These are phyloP conservation scores for Trametes maxima DNA, from an alignment of 768 basidiomycete genomes.

Conservation along the genomic window DNA sequence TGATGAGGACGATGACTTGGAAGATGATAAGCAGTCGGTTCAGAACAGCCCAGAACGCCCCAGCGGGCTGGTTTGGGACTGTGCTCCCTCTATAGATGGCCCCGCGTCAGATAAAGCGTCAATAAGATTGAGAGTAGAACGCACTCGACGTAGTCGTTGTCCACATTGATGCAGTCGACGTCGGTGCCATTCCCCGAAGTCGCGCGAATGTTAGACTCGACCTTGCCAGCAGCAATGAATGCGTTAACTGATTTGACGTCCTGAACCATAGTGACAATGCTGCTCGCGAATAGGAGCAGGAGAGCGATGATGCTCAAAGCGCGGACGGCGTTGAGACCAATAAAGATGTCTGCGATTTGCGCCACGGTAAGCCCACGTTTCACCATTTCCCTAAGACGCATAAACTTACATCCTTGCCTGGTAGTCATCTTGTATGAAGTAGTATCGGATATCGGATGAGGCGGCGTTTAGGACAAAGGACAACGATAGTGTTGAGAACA, in stretches of 20 bases:
- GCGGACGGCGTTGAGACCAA: conserved; percentile 78
- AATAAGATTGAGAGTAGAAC: conserved; percentile 28
- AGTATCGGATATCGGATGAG: not conserved
- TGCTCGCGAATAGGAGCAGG: conserved; percentile 38
- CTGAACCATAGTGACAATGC: conserved; percentile 69
- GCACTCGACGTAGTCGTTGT: conserved; percentile 81
- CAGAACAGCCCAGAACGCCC: conserved; percentile 89
- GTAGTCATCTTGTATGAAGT: conserved; percentile 9
- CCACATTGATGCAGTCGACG: conserved; percentile 39
- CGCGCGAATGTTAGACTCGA: conserved; percentile 15
- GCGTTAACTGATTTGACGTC: conserved; percentile 77
- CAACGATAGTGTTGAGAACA: not conserved
- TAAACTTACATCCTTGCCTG: conserved; percentile 22
- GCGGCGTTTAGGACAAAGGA: not conserved
- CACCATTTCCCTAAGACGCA: not conserved
- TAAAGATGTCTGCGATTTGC: conserved; percentile 54
- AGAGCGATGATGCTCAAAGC: conserved; percentile 47
- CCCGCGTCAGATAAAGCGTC: not conserved
- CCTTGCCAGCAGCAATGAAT: conserved; percentile 49
- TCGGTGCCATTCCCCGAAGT: conserved; percentile 17
- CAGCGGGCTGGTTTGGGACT: conserved; percentile 89
- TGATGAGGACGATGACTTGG: conserved; percentile 76
- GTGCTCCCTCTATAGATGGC: conserved; percentile 58
- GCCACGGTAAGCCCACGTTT: not conserved
- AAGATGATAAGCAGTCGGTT: conserved; percentile 87